Evolutionary conservation across 192 early-diverging fungal species (phyloP).

Genomic region (Fimicolochytrium jonesii): DNA sequence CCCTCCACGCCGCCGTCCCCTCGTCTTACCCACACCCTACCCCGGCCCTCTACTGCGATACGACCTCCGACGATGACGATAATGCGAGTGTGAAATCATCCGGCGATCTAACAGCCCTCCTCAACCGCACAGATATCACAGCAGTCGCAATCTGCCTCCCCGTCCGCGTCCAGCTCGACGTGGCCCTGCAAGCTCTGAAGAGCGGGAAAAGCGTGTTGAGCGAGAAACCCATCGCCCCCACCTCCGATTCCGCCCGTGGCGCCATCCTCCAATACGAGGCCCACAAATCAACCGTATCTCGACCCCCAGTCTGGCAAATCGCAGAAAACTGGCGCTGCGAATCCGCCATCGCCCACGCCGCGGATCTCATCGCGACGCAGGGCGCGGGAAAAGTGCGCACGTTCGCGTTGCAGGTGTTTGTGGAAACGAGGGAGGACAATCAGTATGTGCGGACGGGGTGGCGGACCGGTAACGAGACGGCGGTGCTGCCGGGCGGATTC

Average conservation of each 20-base stretch:
- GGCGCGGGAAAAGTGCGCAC: conserved; percentile 7
- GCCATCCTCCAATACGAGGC: not conserved
- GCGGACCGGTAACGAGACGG: not conserved
- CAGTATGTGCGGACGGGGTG: conserved; percentile 15
- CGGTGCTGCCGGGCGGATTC: conserved; percentile 9
- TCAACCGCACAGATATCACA: not conserved
- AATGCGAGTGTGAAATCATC: not conserved
- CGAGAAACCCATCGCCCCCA: conserved; percentile 11
- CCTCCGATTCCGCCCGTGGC: not conserved
- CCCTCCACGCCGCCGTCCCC: not conserved
- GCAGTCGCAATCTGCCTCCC: conserved; percentile 10
- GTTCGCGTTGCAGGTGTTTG: not conserved
- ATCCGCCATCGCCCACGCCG: not conserved
- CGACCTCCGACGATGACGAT: not conserved
- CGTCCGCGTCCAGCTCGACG: not conserved
- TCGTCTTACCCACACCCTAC: not conserved
- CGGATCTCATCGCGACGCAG: not conserved
- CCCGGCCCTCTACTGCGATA: not conserved
- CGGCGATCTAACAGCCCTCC: not conserved
- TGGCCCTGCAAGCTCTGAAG: not conserved
- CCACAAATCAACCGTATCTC: not conserved
- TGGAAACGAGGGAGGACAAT: conserved; percentile 9
- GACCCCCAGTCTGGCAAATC: conserved; percentile 3
- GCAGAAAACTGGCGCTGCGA: conserved; percentile 20
- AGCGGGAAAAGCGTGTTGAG: conserved; percentile 11